These are phyloP conservation scores for Phytopythium helicoides DNA, from an alignment of 352 stramenopile genomes.

Conservation along the genomic window DNA sequence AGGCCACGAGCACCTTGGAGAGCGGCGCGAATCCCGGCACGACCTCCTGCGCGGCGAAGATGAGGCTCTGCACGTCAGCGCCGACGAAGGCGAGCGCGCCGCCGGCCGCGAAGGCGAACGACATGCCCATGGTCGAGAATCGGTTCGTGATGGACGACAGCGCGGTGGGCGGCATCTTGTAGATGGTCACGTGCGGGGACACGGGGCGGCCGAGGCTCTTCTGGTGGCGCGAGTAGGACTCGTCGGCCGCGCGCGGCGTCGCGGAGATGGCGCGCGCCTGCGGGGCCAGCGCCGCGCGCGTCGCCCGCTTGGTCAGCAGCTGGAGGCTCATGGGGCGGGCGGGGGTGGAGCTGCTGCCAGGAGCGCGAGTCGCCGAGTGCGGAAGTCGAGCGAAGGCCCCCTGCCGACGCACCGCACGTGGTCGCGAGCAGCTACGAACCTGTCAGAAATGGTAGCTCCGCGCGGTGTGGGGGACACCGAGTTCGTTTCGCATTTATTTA, in stretches of 20 bases:
- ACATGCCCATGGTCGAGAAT: constrained; percentile 87
- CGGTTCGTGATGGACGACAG: constrained; percentile 95
- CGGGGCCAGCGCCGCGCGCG: constrained; percentile 5
- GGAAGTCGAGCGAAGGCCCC: not conserved
- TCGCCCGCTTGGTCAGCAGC: constrained; percentile 27
- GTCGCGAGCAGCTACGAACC: not conserved
- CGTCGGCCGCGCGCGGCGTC: constrained; percentile 4
- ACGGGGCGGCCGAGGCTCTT: constrained; percentile 88
- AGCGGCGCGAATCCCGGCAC: constrained; percentile 65
- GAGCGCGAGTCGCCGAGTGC: constrained; percentile 5
- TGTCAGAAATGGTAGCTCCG: too few relatives aligned
- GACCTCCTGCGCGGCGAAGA: constrained; percentile 76
- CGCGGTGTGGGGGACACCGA: too few relatives aligned
- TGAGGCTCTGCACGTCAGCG: constrained; percentile 80
- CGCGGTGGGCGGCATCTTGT: constrained; percentile 92
- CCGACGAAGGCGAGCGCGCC: constrained; percentile 76
- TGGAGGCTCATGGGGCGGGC: constrained; percentile 30
- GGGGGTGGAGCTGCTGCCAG: too few relatives aligned
- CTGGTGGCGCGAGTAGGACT: constrained; percentile 84
- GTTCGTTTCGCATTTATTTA: too few relatives aligned
- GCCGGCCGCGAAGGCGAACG: constrained; percentile 75
- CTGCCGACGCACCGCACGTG: constrained; percentile 3
- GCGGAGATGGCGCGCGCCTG: constrained; percentile 22
- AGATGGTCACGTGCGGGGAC: constrained; percentile 96
- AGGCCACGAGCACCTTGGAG: constrained; percentile 93